Evolutionary conservation across 176 grass and related monocot species (phyloP), one percentile per base, ranked within the genome.

Genomic region (Oryza glaberrima): DNA sequence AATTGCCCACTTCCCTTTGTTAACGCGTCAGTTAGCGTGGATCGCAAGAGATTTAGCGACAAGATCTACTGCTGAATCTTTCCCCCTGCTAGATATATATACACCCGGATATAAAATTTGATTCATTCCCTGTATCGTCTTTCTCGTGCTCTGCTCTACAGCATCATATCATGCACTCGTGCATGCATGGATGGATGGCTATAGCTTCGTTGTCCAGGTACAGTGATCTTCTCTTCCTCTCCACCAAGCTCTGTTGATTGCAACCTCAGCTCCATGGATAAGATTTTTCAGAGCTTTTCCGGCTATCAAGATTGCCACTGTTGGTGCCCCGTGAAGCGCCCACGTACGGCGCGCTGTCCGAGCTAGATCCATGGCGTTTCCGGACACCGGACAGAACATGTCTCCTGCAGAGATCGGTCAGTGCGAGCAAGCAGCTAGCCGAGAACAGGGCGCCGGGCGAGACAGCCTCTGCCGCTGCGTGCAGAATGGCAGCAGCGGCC

Each of bases 331-430:
- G 17, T 69, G 79, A 20, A 6, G 12, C 4, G 67, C 22, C 68
- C 20, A 61, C 56, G 56, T 61, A 19, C 56, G 48, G 14, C 67
- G 67, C 45, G 43, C 17, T 47, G 26, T 32, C 22, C 64, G 78
- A 32, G 20, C 47, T 52, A 28, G 81, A 72, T 79, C 83, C 84
- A 47, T 56, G 69, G 51, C 36, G 70, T 30, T 61, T 22, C 65
- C 46, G 65, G 36, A 48, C 64, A 60, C 17, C 47, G 26, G 86
- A 61, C 84, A 77, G 66, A 81, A 82, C 73, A 82, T 82, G 79
- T 77, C 80, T 20, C 61, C 35, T 56, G 56, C 75, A 71, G 75
- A 17, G 44, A 51, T 51, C 26, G 48, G 65, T 8, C 69, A 45
- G 40, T 19, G 10, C 36, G 40, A 72, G 40, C 16, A 19, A 72